Conservation (phyloP, 805 yeast species). For the Yarrowia sp. region DNA sequence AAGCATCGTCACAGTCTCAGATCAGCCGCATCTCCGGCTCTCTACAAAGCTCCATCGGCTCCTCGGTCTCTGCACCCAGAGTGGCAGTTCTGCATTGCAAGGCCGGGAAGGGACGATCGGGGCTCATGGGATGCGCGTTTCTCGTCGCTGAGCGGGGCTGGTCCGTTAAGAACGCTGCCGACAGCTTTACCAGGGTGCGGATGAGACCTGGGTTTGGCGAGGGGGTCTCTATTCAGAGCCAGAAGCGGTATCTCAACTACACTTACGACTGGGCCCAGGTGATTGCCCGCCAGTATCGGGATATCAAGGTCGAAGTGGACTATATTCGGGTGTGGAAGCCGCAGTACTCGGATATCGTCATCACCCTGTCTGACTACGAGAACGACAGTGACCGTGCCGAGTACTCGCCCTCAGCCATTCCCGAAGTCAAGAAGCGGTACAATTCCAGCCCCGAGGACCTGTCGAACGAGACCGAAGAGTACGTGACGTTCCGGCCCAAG, state of each 20-base stretch:
- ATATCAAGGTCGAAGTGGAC: constrained; percentile 29
- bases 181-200: constrained; percentile 53
- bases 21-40: constrained; percentile 9
- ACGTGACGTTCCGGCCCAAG: background rate
- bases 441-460: background rate
- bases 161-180: constrained; percentile 47
- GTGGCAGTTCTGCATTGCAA: constrained; percentile 75
- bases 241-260: constrained; percentile 62
- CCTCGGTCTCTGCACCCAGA: background rate
- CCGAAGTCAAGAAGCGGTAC: constrained; percentile 14
- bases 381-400: constrained; percentile 6
- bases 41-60: background rate
- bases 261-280: constrained; percentile 41
- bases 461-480: background rate
- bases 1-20: constrained; percentile 14
- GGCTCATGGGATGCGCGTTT: constrained; percentile 68
- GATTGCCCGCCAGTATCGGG: constrained; percentile 28
- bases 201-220: constrained; percentile 53
- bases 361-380: constrained; percentile 6
- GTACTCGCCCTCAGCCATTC: constrained; percentile 5
- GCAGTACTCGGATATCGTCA: background rate
- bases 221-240: constrained; percentile 73
- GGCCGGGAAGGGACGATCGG: constrained; percentile 91
- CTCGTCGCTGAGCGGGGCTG: constrained; percentile 50
- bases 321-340: constrained; percentile 18